These are phyloP conservation scores for Globisporangium rhizosaccharum DNA, from an alignment of 352 stramenopile species.

Conservation along the genomic window DNA sequence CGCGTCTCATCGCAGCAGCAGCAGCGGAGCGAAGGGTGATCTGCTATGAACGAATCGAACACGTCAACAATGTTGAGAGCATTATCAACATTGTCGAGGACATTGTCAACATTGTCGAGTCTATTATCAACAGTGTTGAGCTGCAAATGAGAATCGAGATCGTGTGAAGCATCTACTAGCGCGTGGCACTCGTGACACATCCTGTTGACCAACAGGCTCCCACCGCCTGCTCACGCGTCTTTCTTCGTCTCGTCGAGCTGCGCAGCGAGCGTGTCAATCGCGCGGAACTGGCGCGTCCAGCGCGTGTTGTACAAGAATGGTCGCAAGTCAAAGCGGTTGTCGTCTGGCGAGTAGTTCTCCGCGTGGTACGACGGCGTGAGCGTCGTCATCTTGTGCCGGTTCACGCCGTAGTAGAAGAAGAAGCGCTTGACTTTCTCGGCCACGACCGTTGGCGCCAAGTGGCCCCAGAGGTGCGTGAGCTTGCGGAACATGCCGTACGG, in stretches of 20 bases:
- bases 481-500: conserved; percentile 93
- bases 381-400: conserved; percentile 99
- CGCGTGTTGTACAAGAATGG: conserved; percentile 96
- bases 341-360: conserved; percentile 98
- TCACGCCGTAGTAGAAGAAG: conserved; percentile 97
- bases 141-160: no score
- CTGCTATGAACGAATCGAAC: neutral
- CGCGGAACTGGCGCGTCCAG: conserved; percentile 94
- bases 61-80: no score
- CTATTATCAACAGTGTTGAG: no score
- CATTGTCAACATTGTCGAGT: no score
- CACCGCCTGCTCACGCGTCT: neutral
- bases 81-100: no score
- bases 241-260: conserved; percentile 61
- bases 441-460: conserved; percentile 71
- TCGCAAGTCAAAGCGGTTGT: conserved; percentile 98
- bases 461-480: conserved; percentile 82
- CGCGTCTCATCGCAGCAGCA: no score
- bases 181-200: neutral
- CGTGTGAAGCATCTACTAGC: neutral
- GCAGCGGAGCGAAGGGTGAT: neutral
- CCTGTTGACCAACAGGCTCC: neutral
- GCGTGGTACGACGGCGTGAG: conserved; percentile 98
- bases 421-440: conserved; percentile 95
- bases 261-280: conserved; percentile 90